Percentiles rank a stretch among this genome's conserved stretches.
phyloP scores from a whole-genome alignment of 495 filamentous ascomycete species.

The Podospora pseudoanserina region DNA sequence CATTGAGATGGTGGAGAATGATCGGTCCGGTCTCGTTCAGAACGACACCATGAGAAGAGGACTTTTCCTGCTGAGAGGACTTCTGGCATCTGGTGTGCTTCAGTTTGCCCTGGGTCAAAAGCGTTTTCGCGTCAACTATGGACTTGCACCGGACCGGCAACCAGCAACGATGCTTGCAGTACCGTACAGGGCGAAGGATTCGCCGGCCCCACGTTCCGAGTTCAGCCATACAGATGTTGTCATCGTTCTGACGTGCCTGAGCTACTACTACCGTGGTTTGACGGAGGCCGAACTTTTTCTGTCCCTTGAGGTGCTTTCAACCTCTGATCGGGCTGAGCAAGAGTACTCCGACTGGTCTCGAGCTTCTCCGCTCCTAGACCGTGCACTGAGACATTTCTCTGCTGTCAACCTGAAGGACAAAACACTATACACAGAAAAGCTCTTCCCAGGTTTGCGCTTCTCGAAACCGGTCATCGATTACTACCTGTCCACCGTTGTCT shows the following conservation, averaged over 20 bases:
- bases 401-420: slow-evolving; percentile 61
- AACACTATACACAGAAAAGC: slow-evolving; percentile 30
- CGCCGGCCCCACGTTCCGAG: slow-evolving; percentile 59
- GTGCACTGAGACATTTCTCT: slow-evolving; percentile 42
- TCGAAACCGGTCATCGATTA: slow-evolving; percentile 57
- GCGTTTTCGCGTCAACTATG: slow-evolving; percentile 67
- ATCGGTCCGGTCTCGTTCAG: slow-evolving; percentile 32
- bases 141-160: slow-evolving; percentile 45
- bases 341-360: slow-evolving; percentile 54
- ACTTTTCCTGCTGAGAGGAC: slow-evolving; percentile 57
- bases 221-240: slow-evolving; percentile 72
- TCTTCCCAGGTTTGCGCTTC: slow-evolving; percentile 54
- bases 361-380: slow-evolving; percentile 35
- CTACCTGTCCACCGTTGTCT: slow-evolving; percentile 60
- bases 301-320: slow-evolving; percentile 48
- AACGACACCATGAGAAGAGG: slow-evolving; percentile 30
- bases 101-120: slow-evolving; percentile 54
- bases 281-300: slow-evolving; percentile 47
- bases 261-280: slow-evolving; percentile 67
- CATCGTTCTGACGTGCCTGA: slow-evolving; percentile 63
- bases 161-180: slow-evolving; percentile 57
- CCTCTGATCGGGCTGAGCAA: slow-evolving; percentile 52
- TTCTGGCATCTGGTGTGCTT: slow-evolving; percentile 57
- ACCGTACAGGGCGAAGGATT: slow-evolving; percentile 69
- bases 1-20: slow-evolving; percentile 36